Conservation (phyloP, 805 yeast genomes). For the Allodekkera sacchari region DNA sequence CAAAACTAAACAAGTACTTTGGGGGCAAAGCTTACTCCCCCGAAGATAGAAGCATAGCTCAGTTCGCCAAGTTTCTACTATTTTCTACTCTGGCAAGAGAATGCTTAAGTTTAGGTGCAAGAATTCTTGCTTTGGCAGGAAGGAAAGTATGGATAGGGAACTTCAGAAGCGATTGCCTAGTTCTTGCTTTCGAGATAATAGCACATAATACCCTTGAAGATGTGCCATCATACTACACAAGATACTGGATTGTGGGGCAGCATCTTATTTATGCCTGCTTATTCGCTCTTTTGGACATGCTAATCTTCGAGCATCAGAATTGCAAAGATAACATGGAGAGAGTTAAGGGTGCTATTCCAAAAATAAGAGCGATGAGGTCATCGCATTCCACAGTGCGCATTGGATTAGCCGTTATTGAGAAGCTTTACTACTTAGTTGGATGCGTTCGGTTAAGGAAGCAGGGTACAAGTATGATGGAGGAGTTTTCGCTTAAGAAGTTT, state of each 20-base stretch:
- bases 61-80: slow-evolving; percentile 10
- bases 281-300: slow-evolving; percentile 18
- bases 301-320: slow-evolving; percentile 16
- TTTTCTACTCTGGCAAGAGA: slow-evolving; percentile 18
- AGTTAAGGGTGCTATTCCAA: slow-evolving; percentile 13
- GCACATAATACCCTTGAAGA: slow-evolving; percentile 10
- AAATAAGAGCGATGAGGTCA: slow-evolving; percentile 8
- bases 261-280: slow-evolving; percentile 20
- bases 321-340: slow-evolving; percentile 12
- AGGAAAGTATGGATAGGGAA: slow-evolving; percentile 13
- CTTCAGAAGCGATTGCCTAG: slow-evolving; percentile 14
- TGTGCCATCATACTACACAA: slow-evolving; percentile 14
- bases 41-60: not conserved
- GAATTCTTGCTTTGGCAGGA: slow-evolving; percentile 14
- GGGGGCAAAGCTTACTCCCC: slow-evolving; percentile 1
- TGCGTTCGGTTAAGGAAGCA: slow-evolving; percentile 8
- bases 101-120: slow-evolving; percentile 14
- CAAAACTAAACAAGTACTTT: slow-evolving; percentile 6
- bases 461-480: slow-evolving; percentile 10
- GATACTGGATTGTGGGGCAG: slow-evolving; percentile 20
- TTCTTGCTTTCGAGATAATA: slow-evolving; percentile 11
- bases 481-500: slow-evolving; percentile 9
- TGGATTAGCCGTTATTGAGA: slow-evolving; percentile 20
- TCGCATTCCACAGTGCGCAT: slow-evolving; percentile 18
- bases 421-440: slow-evolving; percentile 14